Conservation (phyloP, 2,329 filamentous ascomycete species). For the Aureobasidium melanogenum region DNA sequence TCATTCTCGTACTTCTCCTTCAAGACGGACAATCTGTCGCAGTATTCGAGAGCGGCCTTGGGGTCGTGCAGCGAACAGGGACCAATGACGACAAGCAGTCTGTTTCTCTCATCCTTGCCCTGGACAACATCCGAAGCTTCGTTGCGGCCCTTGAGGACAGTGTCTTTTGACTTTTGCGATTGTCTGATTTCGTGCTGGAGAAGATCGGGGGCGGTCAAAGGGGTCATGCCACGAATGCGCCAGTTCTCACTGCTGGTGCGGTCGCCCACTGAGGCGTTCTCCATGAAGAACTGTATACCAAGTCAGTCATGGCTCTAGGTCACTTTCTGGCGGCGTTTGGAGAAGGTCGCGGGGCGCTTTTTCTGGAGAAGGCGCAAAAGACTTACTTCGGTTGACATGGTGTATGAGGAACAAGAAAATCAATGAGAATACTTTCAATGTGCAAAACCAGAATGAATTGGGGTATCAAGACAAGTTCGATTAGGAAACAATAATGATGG, state of each 20-base stretch:
- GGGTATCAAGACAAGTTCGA: background rate
- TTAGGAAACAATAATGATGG: background rate
- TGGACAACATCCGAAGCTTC: conserved; percentile 55
- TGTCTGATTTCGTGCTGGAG: conserved; percentile 85
- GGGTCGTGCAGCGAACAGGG: conserved; percentile 98
- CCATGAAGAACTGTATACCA: conserved; percentile 38
- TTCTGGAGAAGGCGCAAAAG: background rate
- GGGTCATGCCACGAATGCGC: conserved; percentile 74
- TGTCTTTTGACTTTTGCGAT: conserved; percentile 39
- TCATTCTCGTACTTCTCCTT: conserved; percentile 86
- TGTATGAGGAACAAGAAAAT: background rate
- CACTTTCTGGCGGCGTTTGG: background rate
- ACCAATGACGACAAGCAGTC: conserved; percentile 73
- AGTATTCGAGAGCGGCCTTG: conserved; percentile 83
- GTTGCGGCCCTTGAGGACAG: conserved; percentile 51
- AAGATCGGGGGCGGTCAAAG: conserved; percentile 81
- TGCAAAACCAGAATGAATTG: background rate
- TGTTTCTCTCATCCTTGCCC: conserved; percentile 46
- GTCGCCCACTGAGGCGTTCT: conserved; percentile 42
- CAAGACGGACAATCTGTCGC: conserved; percentile 67
- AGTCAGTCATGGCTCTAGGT: conserved; percentile 10
- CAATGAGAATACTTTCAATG: background rate
- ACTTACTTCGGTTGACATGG: conserved; percentile 2
- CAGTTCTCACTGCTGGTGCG: conserved; percentile 41
- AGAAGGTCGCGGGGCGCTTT: background rate